Evolutionary conservation across 202 grass and related monocot species (phyloP), one percentile per base, ranked within the genome.

Genomic region (Saccharum hybrid): DNA sequence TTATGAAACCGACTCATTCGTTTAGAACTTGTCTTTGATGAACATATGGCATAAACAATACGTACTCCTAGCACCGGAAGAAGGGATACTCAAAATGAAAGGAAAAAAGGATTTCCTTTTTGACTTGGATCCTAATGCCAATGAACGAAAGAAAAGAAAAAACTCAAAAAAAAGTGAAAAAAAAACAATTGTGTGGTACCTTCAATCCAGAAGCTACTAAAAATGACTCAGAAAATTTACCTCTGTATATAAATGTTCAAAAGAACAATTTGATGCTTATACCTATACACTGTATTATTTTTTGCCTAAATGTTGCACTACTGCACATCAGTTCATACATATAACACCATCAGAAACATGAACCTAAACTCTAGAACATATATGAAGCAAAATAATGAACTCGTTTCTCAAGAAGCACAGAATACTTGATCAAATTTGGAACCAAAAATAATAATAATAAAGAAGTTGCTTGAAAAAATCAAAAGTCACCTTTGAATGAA

Each of bases 401-500:
- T 56, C 14, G 22, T 33, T 60, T 77, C 23, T 61, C 40, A 56
- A 75, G 37, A 26, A 57, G 34, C 28, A 51, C n/a, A 41, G n/a
- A 84, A 60, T 68, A 79, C 49, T 79, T 46, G 10, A 83, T 75
- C 48, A 77, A 63, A 78, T 60, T n/a, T n/a, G 45, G 36, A 61
- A 74, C 28, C 71, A 31, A 79, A 72, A 66, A 5, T 3, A 46
- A 23, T 18, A 52, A 81, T 37, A 75, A 54, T 56, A 1, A 75
- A 70, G 28, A 72, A 71, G 46, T 63, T 52, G 3, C 0, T 45
- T 49, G 22, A 12, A 23, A 85, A 65, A 65, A 75, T 65, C 60
- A 65, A 78, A 78, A 19, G 71, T 48, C 52, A 97, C 94, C 95
- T 98, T 94, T 23, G 85, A 82, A 62, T 91, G 81, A 82, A 89